A percentile compares a stretch with the other conserved stretches of the same genome.
phyloP scores from a whole-genome alignment of 306 rosid genomes.

The Ceratonia siliqua region DNA sequence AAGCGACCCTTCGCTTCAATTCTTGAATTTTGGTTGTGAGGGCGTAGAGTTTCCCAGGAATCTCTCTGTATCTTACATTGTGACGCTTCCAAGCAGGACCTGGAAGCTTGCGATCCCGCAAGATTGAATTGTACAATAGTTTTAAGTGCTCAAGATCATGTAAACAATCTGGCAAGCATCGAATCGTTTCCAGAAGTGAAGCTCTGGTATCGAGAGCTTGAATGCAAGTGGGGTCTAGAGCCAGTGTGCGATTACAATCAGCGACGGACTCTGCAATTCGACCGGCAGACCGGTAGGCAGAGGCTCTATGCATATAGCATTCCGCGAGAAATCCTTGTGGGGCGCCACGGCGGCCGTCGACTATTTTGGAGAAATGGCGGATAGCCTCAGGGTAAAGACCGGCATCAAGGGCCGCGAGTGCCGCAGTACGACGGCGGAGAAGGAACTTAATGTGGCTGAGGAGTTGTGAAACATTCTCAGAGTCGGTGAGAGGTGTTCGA shows the following conservation, averaged over 20 bases:
- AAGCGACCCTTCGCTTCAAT: slow-evolving; percentile 66
- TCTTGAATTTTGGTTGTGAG: slow-evolving; percentile 59
- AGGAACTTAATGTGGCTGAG: slow-evolving; percentile 83
- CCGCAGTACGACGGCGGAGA: slow-evolving; percentile 79
- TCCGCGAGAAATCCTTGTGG: slow-evolving; percentile 94
- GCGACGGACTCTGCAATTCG: slow-evolving; percentile 80
- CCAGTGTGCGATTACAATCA: slow-evolving; percentile 75
- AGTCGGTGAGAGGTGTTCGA: slow-evolving; percentile 47
- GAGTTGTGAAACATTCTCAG: slow-evolving; percentile 61
- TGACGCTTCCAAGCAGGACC: slow-evolving; percentile 89
- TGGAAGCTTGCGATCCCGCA: slow-evolving; percentile 78
- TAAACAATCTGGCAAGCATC: slow-evolving; percentile 72
- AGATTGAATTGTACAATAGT: slow-evolving; percentile 77
- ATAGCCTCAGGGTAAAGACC: slow-evolving; percentile 85
- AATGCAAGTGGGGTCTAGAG: slow-evolving; percentile 75
- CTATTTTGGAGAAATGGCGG: slow-evolving; percentile 80
- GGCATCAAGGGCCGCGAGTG: slow-evolving; percentile 85
- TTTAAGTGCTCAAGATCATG: slow-evolving; percentile 89
- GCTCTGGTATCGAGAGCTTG: slow-evolving; percentile 85
- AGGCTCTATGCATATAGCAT: slow-evolving; percentile 79
- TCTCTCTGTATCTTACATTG: slow-evolving; percentile 64
- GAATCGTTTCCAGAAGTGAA: slow-evolving; percentile 56
- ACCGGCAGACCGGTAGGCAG: slow-evolving; percentile 59
- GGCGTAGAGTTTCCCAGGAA: slow-evolving; percentile 72
- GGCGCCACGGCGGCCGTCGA: slow-evolving; percentile 87